These are phyloP conservation scores for Bipolaris victoriae DNA, from an alignment of 2,329 filamentous ascomycete genomes.

Conservation along the genomic window DNA sequence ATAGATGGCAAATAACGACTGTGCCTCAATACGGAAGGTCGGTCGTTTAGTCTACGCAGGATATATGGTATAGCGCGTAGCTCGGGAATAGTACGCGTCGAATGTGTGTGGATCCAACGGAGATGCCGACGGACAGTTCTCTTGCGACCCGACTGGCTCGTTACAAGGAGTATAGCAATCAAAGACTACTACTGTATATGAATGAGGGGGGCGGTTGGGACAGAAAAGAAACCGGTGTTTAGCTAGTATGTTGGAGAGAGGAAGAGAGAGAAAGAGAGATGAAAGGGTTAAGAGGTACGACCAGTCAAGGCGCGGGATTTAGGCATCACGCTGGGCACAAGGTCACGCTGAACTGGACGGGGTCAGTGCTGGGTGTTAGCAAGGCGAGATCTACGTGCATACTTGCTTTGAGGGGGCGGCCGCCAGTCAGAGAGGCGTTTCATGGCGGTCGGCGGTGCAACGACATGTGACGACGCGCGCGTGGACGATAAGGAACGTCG, in stretches of 20 bases:
- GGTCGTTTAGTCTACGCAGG: conserved; percentile 13
- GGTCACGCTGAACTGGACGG: conserved; percentile 37
- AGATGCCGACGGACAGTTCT: conserved; percentile 3
- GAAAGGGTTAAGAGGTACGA: conserved; percentile 29
- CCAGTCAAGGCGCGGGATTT: conserved; percentile 44
- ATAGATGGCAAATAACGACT: conserved; percentile 9
- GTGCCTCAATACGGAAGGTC: conserved; percentile 30
- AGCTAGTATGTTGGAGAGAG: conserved; percentile 1
- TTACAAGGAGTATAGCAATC: background rate
- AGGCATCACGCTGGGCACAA: conserved; percentile 26
- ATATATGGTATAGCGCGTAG: conserved; percentile 4
- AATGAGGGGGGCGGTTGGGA: conserved; percentile 3
- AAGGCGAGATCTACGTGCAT: conserved; percentile 29
- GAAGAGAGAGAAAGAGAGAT: background rate
- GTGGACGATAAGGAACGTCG: conserved; percentile 13
- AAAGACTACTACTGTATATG: conserved; percentile 1
- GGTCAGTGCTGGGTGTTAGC: conserved; percentile 27
- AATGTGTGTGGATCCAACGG: conserved; percentile 3
- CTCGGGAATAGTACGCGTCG: background rate
- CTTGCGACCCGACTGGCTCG: conserved; percentile 22
- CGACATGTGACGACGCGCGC: conserved; percentile 21
- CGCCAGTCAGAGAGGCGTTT: conserved; percentile 16
- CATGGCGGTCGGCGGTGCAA: conserved; percentile 11
- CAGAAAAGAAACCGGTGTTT: conserved; percentile 6
- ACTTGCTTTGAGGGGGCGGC: background rate